Evolutionary conservation across 345 rosid genomes (phyloP), one percentile per base, ranked within the genome.

Genomic region (Geranium rotundifolium): DNA sequence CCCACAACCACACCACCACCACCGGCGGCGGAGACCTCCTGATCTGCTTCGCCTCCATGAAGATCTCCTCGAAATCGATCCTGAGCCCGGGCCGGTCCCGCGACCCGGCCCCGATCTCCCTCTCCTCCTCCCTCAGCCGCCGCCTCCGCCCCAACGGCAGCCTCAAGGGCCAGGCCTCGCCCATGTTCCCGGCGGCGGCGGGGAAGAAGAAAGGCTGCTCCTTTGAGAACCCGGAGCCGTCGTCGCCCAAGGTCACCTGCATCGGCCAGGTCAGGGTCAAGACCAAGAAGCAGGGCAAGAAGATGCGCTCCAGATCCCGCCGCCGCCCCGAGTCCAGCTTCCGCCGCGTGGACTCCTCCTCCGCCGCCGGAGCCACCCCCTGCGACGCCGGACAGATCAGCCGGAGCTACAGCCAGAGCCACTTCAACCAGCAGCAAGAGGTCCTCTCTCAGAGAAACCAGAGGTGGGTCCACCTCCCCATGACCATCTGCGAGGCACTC

Each of bases 251-350:
- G 68, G 98, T 92, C 17, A 89, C 98, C 49, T 92, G 98, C 57
- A 89, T 92, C n/a, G 98, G 98, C 8, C 98, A 89, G 58, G 98
- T 92, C n/a, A 74, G 98, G 34, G 98, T 92, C 4, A 92, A 92
- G 80, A 87, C 98, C 14, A 92, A 91, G 82, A 91, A 89, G 70
- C 95, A 91, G 54, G 88, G 85, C 17, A 89, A 79, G 80, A 89
- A 84, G 77, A 73, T 85, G 58, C 67, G 85, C 64, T 75, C 87
- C 17, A 79, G 89, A 84, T 85, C 95, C 29, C 74, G 72, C 30
- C 79, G 84, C n/a, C 69, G 79, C 63, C 85, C 88, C 5, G 95
- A 89, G 55, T 72, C 75, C 12, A 85, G 92, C 60, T 89, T 89
- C 63, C 73, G 91, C 60, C 87, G 81, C 70, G 65, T 73, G 16